Evolutionary conservation across 768 basidiomycete species (phyloP), one percentile per base, ranked within the genome.

Genomic region (Pholiota conissans): DNA sequence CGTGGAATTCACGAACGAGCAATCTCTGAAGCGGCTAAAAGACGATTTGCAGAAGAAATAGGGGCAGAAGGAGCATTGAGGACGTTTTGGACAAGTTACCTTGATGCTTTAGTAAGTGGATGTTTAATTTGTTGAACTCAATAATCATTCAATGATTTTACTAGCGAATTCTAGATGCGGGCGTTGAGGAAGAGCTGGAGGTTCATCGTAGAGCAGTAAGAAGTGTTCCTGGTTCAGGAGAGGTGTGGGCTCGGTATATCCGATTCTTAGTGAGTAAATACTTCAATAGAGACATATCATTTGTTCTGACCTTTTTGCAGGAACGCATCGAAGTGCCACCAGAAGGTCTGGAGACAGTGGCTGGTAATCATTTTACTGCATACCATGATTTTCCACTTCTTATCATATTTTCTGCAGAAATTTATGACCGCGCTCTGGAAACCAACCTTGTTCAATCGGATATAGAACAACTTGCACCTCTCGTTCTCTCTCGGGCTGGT

Each of bases 181-280:
- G 75, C 11, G 71, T 72, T 29, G 76, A 76, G 1, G 68, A 68
- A 9, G 78, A 87, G 61, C 58, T 75, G 28, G 63, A 64, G n/a
- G 68, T 77, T 14, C 76, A 83, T 27, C 74, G 71, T 57, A 76
- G 91, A 39, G 91, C 90, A 10, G 67, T 83, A 9, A 80, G 89
- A 56, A 92, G 91, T 65, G 84, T 86, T 0, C 91, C 92, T 37
- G 81, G 78, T 16, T 90, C 82, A 30, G 92, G 92, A 18, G 88
- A 90, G 64, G 74, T 91, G 14, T 91, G 89, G 87, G 86, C 90
- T 5, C 78, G 85, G 39, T 91, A 90, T 67, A 84, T 94, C 11
- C 84, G 89, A 35, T 81, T 82, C 61, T 64, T 90, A 71, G 92
- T 90, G 54, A 60, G 53, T 24, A 34, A 10, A 20, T 8, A 3